phyloP scores from a whole-genome alignment of 345 rosid species.

The Nasturtium officinale region DNA sequence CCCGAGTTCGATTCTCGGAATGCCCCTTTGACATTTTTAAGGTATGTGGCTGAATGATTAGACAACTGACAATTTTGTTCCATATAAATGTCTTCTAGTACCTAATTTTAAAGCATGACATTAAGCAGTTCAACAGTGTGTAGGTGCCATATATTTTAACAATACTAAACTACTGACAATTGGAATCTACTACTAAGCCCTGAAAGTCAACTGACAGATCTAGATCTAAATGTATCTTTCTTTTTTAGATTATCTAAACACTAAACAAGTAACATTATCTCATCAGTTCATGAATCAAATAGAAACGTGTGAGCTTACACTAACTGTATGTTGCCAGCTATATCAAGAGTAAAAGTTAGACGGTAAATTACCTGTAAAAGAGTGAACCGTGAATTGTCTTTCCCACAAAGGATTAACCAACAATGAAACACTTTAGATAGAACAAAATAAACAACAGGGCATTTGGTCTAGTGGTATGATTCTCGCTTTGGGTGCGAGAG shows the following conservation, averaged over 20 bases:
- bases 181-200: neutral
- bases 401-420: slow-evolving; percentile 1
- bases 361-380: neutral
- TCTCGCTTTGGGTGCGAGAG: slow-evolving; percentile 85
- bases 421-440: slow-evolving; percentile 18
- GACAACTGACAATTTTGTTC: neutral
- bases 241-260: neutral
- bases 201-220: slow-evolving; percentile 16
- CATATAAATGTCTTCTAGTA: neutral
- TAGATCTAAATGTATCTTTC: slow-evolving; percentile 2
- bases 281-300: slow-evolving; percentile 15
- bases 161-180: slow-evolving; percentile 2
- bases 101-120: slow-evolving; percentile 5
- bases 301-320: slow-evolving; percentile 1
- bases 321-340: slow-evolving; percentile 2
- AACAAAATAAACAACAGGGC: slow-evolving; percentile 15
- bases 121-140: neutral
- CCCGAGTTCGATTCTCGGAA: slow-evolving; percentile 42
- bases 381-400: neutral
- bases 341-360: slow-evolving; percentile 3
- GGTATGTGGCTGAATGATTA: neutral
- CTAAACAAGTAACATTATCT: neutral
- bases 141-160: neutral
- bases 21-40: slow-evolving; percentile 20
- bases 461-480: slow-evolving; percentile 62